Evolutionary conservation across 2,329 filamentous ascomycete genomes (phyloP), one percentile per base, ranked within the genome.

Genomic region (Clonostachys solani): DNA sequence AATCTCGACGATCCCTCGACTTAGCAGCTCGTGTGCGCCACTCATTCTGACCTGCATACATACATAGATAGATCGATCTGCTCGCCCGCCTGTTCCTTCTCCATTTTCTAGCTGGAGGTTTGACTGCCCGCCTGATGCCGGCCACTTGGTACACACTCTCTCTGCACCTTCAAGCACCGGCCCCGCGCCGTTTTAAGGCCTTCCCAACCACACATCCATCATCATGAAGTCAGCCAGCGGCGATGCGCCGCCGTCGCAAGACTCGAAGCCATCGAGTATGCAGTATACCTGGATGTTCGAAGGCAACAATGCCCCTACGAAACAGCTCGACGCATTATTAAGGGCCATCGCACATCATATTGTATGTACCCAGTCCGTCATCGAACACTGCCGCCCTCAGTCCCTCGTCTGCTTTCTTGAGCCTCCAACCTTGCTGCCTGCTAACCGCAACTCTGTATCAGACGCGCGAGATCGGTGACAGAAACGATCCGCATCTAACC

Each of bases 271-370:
- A 35, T 56, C 54, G 44, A 49, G 54, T 23, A 57, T 67, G 48
- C 58, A 65, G 47, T 89, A 88, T 68, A 80, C 80, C 43, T 84
- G 86, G 62, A 74, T 92, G 58, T 88, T 87, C 58, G 77, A 83
- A 53, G 66, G 71, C 35, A 75, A 87, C 63, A 89, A 89, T 64
- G 79, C 77, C 43, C 81, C 87, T 6, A 84, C 85, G 5, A 77
- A 78, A 45, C 63, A 84, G 41, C 75, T 92, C 29, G 78, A 87
- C 63, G 81, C 83, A 47, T 71, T 92, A 33, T 74, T 90, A 53
- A 69, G 82, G 55, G 83, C 84, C 33, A 81, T 92, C 55, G 85
- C 81, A 41, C 74, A 77, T 49, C 70, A 88, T 58, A 87, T 91
- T 61, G 87, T 92, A 75, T 67, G 83, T 66, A 41, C 16, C 42